Evolutionary conservation across 2,329 filamentous ascomycete species (phyloP), one percentile per base, ranked within the genome.

Genomic region (Aureobasidium lini): DNA sequence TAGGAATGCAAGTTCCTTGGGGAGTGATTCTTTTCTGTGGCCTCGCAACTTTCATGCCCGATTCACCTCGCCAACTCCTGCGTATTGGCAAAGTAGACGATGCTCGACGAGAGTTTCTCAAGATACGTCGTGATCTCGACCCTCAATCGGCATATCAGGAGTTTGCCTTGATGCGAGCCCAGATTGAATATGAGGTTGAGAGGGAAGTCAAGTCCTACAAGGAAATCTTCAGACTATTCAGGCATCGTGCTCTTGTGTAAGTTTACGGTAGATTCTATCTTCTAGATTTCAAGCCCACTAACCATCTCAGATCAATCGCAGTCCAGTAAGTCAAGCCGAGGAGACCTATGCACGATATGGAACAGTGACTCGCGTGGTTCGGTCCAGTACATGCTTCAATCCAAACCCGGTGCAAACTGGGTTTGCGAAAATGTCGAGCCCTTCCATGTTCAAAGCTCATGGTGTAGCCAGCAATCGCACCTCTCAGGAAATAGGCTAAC

Each of bases 1-100:
- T 83, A 3, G 80, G 72, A 0, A 74, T 83, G 29, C 81, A 83
- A 66, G 77, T 82, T 10, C 80, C 81, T 0, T 83, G 79, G 77
- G 80, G 80, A 2, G 65, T 83, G 4, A 71, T 83, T 44, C 70
- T 84, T 70, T 81, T 82, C 63, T 64, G 72, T n/a, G 81, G 81
- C 1, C 66, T 83, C 8, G 66, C 73, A 13, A 82, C 79, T 0
- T 82, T 83, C 63, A 82, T 83, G 79, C 80, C 80, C 0, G 73
- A 81, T 63, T 82, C 80, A 1, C 80, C 80, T 47, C 77, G 78
- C 16, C 77, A 82, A 65, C 69, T 83, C 32, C 75, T 84, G 31
- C 76, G 79, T 2, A 72, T 66, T 6, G 80, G 80, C 7, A 76
- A 78, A 61, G 65, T 77, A 11, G 78, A 81, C 3, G 66, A 76